Percentiles rank a stretch among this genome's conserved stretches.
Evolutionary conservation across 306 rosid species (phyloP).

Genomic region (Dryas alaskensis): DNA sequence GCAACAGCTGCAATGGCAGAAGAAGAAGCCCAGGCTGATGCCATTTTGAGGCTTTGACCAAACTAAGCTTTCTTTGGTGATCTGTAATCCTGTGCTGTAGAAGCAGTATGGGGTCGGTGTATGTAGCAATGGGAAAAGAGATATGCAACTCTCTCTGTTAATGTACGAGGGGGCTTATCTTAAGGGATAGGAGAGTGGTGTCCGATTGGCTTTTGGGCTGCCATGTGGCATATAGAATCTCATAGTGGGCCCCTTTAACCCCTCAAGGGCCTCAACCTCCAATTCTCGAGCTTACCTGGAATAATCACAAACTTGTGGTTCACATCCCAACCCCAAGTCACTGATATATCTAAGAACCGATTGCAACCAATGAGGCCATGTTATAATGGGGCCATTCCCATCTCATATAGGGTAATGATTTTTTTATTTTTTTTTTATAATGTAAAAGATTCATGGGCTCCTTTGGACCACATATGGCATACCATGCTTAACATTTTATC

Average conservation of each 20-base stretch:
- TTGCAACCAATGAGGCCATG: not conserved
- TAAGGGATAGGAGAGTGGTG: constrained; percentile 43
- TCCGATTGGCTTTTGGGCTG: constrained; percentile 36
- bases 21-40: constrained; percentile 61
- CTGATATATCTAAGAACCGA: constrained; percentile 3
- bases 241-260: constrained; percentile 15
- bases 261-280: constrained; percentile 5
- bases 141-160: constrained; percentile 5
- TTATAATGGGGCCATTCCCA: not conserved
- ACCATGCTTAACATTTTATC: too few species aligned
- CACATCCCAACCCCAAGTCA: constrained; percentile 1
- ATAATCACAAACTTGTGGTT: constrained; percentile 42
- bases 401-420: not conserved
- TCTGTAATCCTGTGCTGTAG: not conserved
- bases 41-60: constrained; percentile 20
- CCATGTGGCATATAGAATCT: constrained; percentile 61
- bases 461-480: too few species aligned
- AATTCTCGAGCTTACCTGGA: constrained; percentile 36
- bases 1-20: constrained; percentile 54
- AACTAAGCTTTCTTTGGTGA: not conserved
- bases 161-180: constrained; percentile 50
- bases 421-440: not conserved
- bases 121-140: constrained; percentile 5
- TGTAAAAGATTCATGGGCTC: too few species aligned
- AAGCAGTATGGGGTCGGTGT: not conserved